Conservation (phyloP, 2,329 filamentous ascomycete species). For the Pseudogymnoascus sp. region DNA sequence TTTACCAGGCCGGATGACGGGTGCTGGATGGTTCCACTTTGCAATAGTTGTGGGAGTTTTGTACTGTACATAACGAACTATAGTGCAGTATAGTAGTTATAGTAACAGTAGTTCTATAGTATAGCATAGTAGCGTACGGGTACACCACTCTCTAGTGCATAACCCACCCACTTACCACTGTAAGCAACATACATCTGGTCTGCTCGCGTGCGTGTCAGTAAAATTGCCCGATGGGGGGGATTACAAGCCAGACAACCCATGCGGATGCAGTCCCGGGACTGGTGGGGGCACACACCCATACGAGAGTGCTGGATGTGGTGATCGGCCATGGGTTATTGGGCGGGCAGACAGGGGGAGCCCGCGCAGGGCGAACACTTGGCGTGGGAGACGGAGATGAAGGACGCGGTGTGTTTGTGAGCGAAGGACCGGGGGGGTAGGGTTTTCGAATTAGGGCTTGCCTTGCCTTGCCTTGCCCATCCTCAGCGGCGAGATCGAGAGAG, state of each 20-base stretch:
- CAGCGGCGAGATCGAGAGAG: not conserved
- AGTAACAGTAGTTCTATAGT: not conserved
- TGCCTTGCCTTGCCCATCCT: not conserved
- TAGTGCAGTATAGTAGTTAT: too few species aligned
- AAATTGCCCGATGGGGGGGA: not conserved
- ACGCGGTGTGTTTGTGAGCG: not conserved
- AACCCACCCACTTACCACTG: not conserved
- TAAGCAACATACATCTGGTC: not conserved
- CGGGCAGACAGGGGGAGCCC: not conserved
- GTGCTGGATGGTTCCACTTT: not conserved
- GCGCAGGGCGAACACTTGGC: not conserved
- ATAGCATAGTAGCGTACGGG: not conserved
- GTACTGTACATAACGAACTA: too few species aligned
- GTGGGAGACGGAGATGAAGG: not conserved
- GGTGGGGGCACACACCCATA: not conserved
- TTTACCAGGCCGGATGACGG: not conserved
- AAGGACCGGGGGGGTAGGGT: not conserved
- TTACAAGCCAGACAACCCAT: not conserved
- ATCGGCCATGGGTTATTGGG: not conserved
- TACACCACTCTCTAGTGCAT: not conserved
- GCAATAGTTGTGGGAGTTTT: not conserved
- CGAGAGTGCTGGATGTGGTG: not conserved
- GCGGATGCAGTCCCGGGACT: not conserved
- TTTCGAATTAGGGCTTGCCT: not conserved
- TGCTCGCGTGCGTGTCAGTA: not conserved